Percentiles rank a stretch among this genome's conserved stretches.
phyloP scores from a whole-genome alignment of 106 monocot species.

The Apostasia ramifera region DNA sequence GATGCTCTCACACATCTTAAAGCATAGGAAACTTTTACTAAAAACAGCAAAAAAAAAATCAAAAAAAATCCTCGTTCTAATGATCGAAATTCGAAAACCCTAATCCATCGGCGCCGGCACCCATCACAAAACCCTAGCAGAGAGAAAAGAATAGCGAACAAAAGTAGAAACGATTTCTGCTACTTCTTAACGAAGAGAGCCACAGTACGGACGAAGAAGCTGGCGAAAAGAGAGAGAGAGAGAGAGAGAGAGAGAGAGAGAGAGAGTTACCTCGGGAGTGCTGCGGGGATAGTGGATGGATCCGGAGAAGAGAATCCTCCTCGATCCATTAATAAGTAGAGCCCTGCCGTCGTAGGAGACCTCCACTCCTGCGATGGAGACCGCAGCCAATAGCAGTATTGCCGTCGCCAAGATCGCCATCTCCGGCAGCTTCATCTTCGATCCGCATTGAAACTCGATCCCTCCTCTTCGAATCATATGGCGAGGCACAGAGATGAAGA shows the following conservation, averaged over 20 bases:
- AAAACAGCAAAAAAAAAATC: neutral
- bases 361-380: neutral
- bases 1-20: too few relatives aligned
- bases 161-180: too few relatives aligned
- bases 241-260: constrained; percentile 14
- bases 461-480: neutral
- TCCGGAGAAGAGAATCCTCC: constrained; percentile 65
- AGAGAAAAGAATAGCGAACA: too few relatives aligned
- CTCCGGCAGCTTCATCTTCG: neutral
- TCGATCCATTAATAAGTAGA: constrained; percentile 42
- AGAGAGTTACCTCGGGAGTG: constrained; percentile 44
- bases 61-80: neutral
- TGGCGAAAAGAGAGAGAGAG: constrained; percentile 2
- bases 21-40: neutral
- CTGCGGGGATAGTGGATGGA: constrained; percentile 76
- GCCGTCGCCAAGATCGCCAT: neutral
- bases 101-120: neutral
- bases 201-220: neutral
- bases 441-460: neutral
- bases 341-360: constrained; percentile 50
- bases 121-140: too few relatives aligned
- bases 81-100: neutral
- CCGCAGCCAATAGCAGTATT: neutral
- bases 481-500: too few relatives aligned
- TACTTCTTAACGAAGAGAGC: too few relatives aligned